These are phyloP conservation scores for Leishmania turanica DNA, from an alignment of 208 protist species.

Conservation along the genomic window DNA sequence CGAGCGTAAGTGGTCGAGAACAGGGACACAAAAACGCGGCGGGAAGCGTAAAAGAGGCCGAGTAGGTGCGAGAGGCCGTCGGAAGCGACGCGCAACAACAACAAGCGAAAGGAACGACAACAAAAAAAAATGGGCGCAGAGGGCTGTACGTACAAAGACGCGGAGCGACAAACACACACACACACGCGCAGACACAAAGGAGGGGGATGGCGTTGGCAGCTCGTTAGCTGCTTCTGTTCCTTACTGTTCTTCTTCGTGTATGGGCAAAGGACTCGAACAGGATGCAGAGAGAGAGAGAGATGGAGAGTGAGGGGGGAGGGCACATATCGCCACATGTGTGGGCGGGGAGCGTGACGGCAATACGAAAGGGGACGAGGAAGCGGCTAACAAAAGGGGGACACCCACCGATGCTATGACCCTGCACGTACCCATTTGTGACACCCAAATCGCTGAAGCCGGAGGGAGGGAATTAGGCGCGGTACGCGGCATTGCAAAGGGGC, in stretches of 20 bases:
- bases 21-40: not conserved
- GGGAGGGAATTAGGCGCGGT: not conserved
- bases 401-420: not conserved
- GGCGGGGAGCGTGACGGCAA: not conserved
- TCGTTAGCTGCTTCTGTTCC: not conserved
- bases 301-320: not conserved
- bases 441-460: not conserved
- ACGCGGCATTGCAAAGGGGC: not conserved
- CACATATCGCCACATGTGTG: not conserved
- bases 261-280: not conserved
- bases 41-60: not conserved
- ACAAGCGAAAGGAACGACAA: too few relatives aligned
- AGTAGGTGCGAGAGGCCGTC: not conserved
- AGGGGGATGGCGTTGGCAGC: not conserved
- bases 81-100: not conserved
- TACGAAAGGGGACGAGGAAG: not conserved
- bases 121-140: not conserved
- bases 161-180: not conserved
- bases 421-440: not conserved
- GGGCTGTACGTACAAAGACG: not conserved
- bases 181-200: too few relatives aligned
- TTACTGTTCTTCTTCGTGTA: not conserved
- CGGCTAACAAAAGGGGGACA: too few relatives aligned
- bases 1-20: too few relatives aligned
- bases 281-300: not conserved